phyloP scores from a whole-genome alignment of 352 stramenopile genomes.

The Globisporangium spinosum region DNA sequence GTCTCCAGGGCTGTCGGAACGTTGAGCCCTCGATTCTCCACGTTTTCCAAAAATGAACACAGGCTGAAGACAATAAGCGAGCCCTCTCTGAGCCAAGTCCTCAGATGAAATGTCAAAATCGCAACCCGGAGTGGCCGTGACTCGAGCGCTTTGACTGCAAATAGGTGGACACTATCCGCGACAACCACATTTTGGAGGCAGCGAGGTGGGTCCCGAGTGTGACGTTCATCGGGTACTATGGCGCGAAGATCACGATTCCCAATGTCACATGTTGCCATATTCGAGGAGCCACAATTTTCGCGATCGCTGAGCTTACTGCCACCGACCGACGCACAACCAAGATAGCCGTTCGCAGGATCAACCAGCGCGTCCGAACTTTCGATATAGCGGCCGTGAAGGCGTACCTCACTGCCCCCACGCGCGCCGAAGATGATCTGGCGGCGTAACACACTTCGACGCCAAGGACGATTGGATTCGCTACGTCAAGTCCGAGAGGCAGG shows the following conservation, averaged over 20 bases:
- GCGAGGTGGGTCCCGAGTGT: neutral
- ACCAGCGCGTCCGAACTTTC: neutral
- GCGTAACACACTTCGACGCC: no score
- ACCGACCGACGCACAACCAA: neutral
- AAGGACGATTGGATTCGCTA: neutral
- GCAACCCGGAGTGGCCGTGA: slow-evolving; percentile 7
- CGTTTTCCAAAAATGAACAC: slow-evolving; percentile 1
- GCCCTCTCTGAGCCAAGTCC: neutral
- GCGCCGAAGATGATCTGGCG: neutral
- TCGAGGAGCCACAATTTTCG: neutral
- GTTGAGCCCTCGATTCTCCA: slow-evolving; percentile 13
- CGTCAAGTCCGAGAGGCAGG: neutral
- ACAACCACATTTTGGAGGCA: slow-evolving; percentile 17
- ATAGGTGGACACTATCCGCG: slow-evolving; percentile 22
- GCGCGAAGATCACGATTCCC: slow-evolving; percentile 13
- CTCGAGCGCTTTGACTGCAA: slow-evolving; percentile 24
- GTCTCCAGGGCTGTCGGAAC: slow-evolving; percentile 22
- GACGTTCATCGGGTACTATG: slow-evolving; percentile 25
- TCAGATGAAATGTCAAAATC: neutral
- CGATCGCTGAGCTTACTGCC: no score
- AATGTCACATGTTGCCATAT: neutral
- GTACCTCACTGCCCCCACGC: neutral
- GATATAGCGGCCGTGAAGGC: neutral
- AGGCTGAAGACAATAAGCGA: slow-evolving; percentile 2
- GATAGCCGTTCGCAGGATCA: neutral